Base-by-base conservation (phyloP, 257 asterid genomes). In the Striga asiatica region DNA sequence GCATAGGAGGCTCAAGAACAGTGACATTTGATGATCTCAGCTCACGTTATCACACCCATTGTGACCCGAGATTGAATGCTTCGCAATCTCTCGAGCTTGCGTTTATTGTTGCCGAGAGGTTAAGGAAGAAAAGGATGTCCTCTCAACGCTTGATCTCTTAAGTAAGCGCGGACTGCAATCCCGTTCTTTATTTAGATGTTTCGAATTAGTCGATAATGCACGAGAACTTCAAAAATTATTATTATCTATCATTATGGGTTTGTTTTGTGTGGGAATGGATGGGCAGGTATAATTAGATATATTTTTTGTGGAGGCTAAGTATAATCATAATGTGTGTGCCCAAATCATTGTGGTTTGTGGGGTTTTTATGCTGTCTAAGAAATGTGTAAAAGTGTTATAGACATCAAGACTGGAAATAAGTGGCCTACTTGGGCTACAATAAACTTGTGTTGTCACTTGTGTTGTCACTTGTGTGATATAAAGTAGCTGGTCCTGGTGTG, bases 21-120 rank as follows among this genome's bases (percentile, higher is more conserved):
- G 89, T 85, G 32, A 82, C 95, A 2, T 85, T 38, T 16, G 89
- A 82, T 24, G 95, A 85, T 25, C 61, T 82, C 64, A 68, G 93
- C 80, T 85, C 94, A 11, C 91, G 94, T 37, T 84, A 81, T 74
- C 92, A 79, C 78, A 84, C 94, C 19, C 94, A 84, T 57, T 84
- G 94, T 20, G 94, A 84, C 34, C 94, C 94, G 14, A 71, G 94
- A 19, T 69, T 84, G 16, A 85, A 85, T 42, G 95, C 95, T 12
- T 85, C 95, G 3, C 95, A 85, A 29, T 85, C 93, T 17, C 93
- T 85, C n/a, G 95, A 85, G 47, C 78, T 82, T 8, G 77, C 95
- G 57, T 85, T 85, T 74, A 78, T 85, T 8, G 73, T 85, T 9
- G 68, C 93, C 0, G 95, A 85, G 69, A 64, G 83, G 34, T 69